Evolutionary conservation across 495 filamentous ascomycete genomes (phyloP).

Genomic region (Xylaria cubensis): DNA sequence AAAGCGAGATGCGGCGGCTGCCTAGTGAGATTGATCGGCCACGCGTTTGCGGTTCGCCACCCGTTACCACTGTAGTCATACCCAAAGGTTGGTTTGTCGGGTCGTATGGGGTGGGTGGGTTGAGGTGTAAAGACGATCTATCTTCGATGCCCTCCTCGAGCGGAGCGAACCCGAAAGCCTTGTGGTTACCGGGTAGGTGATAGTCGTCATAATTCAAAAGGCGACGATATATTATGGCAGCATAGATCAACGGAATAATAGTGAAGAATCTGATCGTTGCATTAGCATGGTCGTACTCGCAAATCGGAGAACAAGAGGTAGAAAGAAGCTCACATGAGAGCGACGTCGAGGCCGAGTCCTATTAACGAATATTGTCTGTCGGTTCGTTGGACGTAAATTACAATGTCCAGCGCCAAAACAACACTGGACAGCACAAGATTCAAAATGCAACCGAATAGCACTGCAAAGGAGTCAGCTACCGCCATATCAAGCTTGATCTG

Average conservation of each 20-base stretch:
- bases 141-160: constrained; percentile 35
- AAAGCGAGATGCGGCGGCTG: constrained; percentile 31
- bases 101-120: constrained; percentile 31
- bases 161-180: constrained; percentile 39
- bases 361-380: constrained; percentile 52
- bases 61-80: background rate
- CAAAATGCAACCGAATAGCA: constrained; percentile 49
- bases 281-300: background rate
- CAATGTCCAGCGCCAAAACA: constrained; percentile 53
- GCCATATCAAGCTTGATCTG: no score
- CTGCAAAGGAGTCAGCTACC: constrained; percentile 22
- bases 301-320: no score
- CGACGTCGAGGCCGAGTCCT: constrained; percentile 50
- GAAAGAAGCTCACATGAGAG: constrained; percentile 43
- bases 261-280: constrained; percentile 40
- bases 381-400: constrained; percentile 44
- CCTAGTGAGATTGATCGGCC: constrained; percentile 34
- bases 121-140: constrained; percentile 30
- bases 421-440: constrained; percentile 50
- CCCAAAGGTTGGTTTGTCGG: constrained; percentile 28
- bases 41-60: constrained; percentile 17
- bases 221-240: constrained; percentile 48
- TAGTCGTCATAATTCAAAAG: constrained; percentile 53
- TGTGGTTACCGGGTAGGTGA: constrained; percentile 44
- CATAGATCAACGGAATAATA: constrained; percentile 46